A percentile compares a stretch with the other conserved stretches of the same genome.
These are phyloP conservation scores for Tolypocladium ophioglossoides DNA, from an alignment of 2,329 filamentous ascomycete species.

Conservation along the genomic window DNA sequence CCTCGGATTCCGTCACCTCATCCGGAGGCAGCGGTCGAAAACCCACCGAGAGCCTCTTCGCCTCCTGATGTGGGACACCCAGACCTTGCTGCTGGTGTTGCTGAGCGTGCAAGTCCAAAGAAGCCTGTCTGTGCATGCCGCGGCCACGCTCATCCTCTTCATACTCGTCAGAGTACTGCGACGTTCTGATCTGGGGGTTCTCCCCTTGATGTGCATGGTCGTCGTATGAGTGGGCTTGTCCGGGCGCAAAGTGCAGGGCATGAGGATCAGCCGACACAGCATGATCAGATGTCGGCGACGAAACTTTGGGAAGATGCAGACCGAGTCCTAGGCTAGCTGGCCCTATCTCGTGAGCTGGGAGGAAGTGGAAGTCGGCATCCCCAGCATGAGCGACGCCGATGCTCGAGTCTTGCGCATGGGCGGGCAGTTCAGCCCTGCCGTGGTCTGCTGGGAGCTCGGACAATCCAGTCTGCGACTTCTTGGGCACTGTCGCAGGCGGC, in stretches of 20 bases:
- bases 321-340: constrained; percentile 23
- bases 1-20: constrained; percentile 68
- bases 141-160: constrained; percentile 24
- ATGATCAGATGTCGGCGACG: constrained; percentile 13
- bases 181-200: constrained; percentile 17
- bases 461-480: constrained; percentile 12
- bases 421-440: background rate
- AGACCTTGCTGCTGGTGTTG: constrained; percentile 25
- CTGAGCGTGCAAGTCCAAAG: constrained; percentile 7
- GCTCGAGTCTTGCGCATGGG: constrained; percentile 1
- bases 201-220: constrained; percentile 7
- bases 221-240: constrained; percentile 4
- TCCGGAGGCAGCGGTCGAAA: constrained; percentile 82
- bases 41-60: constrained; percentile 54
- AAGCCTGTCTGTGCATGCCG: constrained; percentile 17
- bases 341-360: constrained; percentile 16
- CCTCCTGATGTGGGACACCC: constrained; percentile 43
- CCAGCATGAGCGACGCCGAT: constrained; percentile 10
- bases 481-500: constrained; percentile 18
- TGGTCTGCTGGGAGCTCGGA: constrained; percentile 6
- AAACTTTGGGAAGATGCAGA: constrained; percentile 22
- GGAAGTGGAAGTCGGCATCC: constrained; percentile 11
- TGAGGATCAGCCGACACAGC: constrained; percentile 3
- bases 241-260: background rate
- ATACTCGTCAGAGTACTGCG: constrained; percentile 22